Evolutionary conservation across 768 basidiomycete genomes (phyloP).

Genomic region (Phylloporus scabripes): DNA sequence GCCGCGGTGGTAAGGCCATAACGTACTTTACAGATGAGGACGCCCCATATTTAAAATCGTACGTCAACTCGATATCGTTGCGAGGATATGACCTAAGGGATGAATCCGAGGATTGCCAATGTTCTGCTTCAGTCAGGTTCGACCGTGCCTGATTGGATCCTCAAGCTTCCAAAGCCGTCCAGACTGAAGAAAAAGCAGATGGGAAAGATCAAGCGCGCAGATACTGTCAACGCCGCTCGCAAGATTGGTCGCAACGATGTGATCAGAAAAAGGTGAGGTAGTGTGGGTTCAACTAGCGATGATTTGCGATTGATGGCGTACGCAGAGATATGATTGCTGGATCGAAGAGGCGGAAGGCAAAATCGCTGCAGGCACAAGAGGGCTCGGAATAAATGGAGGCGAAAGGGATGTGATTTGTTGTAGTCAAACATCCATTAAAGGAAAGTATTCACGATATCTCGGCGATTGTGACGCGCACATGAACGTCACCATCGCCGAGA

Average conservation of each 20-base stretch:
- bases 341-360: conserved; percentile 60
- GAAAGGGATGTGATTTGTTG: too few relatives aligned
- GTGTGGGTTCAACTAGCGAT: background rate
- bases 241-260: conserved; percentile 64
- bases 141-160: conserved; percentile 88
- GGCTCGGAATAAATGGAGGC: background rate
- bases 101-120: conserved; percentile 72
- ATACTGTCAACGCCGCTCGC: conserved; percentile 65
- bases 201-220: conserved; percentile 78
- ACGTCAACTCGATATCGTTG: conserved; percentile 22
- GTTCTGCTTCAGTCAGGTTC: conserved; percentile 93
- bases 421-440: too few relatives aligned
- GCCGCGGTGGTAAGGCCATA: conserved; percentile 85
- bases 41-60: conserved; percentile 87
- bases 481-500: background rate
- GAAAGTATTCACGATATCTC: too few relatives aligned
- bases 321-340: conserved; percentile 73
- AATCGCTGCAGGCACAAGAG: conserved; percentile 11
- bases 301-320: background rate
- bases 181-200: conserved; percentile 83
- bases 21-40: conserved; percentile 97
- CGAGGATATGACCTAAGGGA: conserved; percentile 7
- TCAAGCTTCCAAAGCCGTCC: conserved; percentile 89
- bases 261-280: conserved; percentile 61
- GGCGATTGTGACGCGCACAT: too few relatives aligned